A percentile compares a stretch with the other conserved stretches of the same genome.
phyloP scores from a whole-genome alignment of 2,329 filamentous ascomycete species.

The Rugonectria rugulosa region DNA sequence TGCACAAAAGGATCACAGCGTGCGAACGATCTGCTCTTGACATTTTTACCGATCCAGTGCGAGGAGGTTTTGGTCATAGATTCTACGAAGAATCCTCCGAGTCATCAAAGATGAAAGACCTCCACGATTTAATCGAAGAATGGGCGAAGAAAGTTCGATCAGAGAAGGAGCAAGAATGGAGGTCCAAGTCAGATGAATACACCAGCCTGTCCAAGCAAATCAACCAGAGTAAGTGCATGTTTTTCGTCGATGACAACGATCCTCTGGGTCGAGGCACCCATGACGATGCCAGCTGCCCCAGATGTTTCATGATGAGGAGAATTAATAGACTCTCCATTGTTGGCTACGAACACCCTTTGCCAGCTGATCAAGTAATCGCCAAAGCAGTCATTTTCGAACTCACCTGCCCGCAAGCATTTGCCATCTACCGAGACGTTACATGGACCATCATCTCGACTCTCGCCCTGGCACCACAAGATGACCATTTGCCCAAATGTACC shows the following conservation, averaged over 20 bases:
- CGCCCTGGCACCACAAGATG: slow-evolving; percentile 32
- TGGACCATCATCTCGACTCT: slow-evolving; percentile 47
- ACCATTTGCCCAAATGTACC: slow-evolving; percentile 33
- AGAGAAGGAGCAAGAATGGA: slow-evolving; percentile 45
- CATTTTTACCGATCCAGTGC: slow-evolving; percentile 34
- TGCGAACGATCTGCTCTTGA: slow-evolving; percentile 23
- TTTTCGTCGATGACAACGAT: slow-evolving; percentile 32
- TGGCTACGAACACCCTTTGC: slow-evolving; percentile 51
- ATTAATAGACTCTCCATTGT: slow-evolving; percentile 45
- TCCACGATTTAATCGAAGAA: slow-evolving; percentile 36
- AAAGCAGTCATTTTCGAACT: slow-evolving; percentile 53
- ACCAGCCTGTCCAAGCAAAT: slow-evolving; percentile 42
- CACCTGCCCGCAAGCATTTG: slow-evolving; percentile 42
- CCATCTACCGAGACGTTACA: slow-evolving; percentile 50
- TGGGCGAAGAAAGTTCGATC: slow-evolving; percentile 25
- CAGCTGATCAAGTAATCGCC: slow-evolving; percentile 38
- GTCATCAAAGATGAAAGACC: slow-evolving; percentile 11
- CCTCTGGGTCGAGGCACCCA: background rate
- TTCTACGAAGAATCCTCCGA: slow-evolving; percentile 36
- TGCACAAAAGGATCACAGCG: slow-evolving; percentile 25
- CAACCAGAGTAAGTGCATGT: slow-evolving; percentile 43
- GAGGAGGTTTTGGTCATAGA: slow-evolving; percentile 39
- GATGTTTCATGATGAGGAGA: slow-evolving; percentile 44
- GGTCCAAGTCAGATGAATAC: slow-evolving; percentile 39
- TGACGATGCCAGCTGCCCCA: slow-evolving; percentile 35